Evolutionary conservation across 345 rosid species (phyloP), one percentile per base, ranked within the genome.

Genomic region (Psidium friedrichsthalianum): DNA sequence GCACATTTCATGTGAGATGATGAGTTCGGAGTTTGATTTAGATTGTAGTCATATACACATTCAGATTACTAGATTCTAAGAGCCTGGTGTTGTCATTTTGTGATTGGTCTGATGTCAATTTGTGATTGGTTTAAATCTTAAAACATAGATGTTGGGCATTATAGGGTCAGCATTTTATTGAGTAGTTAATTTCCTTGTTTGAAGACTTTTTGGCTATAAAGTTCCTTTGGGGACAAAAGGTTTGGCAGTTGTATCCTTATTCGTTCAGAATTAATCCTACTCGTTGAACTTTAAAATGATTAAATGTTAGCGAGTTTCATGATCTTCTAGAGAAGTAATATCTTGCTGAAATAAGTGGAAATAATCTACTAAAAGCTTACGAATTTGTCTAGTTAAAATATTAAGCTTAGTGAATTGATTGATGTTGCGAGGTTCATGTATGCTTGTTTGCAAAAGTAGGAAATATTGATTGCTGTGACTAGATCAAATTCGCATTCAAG

Each of bases 291-390:
- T 14, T 11, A 44, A 51, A 20, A 51, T 22, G 40, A 44, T 59
- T 32, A 47, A 82, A 58, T 85, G 12, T 55, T 74, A 61, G 10
- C 15, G 51, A 22, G 11, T 82, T 27, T 27, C 56, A 40, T 55
- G 74, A 80, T 18, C 78, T 32, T 36, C 21, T 56, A 49, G 27
- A 29, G 6, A 11, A 55, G 85, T 83, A 83, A 90, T 90, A 89
- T 82, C 87, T 42, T 74, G 86, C 87, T 85, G 42, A 56, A 82
- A 82, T 82, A 57, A 87, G 74, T 88, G 83, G 74, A 61, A 61
- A 29, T 61, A 61, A 29, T 61, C 42, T 61, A 61, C 74, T 14
- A 29, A 1, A 61, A 61, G 32, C 42, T 61, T 61, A 3, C 32
- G 22, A 15, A 14, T 61, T 61, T 61, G 21, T 61, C 74, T 29